Evolutionary conservation across 2,329 filamentous ascomycete genomes (phyloP).

Genomic region (Colletotrichum godetiae): DNA sequence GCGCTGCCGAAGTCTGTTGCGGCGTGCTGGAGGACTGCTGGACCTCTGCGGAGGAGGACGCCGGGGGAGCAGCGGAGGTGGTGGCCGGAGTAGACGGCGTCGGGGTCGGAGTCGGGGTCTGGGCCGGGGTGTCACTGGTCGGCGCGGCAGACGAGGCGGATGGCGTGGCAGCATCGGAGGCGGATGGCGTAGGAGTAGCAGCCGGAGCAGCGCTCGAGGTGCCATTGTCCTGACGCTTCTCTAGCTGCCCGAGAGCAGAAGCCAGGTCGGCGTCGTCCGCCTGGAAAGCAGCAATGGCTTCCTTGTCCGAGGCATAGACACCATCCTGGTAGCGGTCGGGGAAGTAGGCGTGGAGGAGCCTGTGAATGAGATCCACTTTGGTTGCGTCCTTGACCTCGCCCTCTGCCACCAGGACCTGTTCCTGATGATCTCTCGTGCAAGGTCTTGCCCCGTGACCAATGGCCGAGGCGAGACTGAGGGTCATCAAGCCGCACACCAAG

Average conservation of each 20-base stretch:
- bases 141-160: conserved; percentile 12
- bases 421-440: conserved; percentile 28
- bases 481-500: conserved; percentile 38
- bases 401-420: conserved; percentile 10
- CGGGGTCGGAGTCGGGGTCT: conserved; percentile 37
- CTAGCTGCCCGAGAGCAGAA: conserved; percentile 72
- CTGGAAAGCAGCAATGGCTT: conserved; percentile 72
- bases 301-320: conserved; percentile 72
- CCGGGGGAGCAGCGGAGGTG: conserved; percentile 20
- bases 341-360: conserved; percentile 72
- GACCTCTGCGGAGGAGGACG: conserved; percentile 20
- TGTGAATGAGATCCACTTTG: conserved; percentile 71
- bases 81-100: conserved; percentile 34
- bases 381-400: conserved; percentile 43
- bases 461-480: conserved; percentile 39
- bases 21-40: conserved; percentile 22
- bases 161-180: conserved; percentile 30
- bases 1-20: conserved; percentile 18
- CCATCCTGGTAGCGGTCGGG: conserved; percentile 75
- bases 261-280: conserved; percentile 71
- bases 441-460: conserved; percentile 23
- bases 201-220: conserved; percentile 39
- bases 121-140: conserved; percentile 30
- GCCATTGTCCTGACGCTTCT: conserved; percentile 65
- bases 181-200: conserved; percentile 29